A percentile compares a stretch with the other conserved stretches of the same genome.
phyloP scores from a whole-genome alignment of 108 stramenopile species.

The Discostella stelligeroides region DNA sequence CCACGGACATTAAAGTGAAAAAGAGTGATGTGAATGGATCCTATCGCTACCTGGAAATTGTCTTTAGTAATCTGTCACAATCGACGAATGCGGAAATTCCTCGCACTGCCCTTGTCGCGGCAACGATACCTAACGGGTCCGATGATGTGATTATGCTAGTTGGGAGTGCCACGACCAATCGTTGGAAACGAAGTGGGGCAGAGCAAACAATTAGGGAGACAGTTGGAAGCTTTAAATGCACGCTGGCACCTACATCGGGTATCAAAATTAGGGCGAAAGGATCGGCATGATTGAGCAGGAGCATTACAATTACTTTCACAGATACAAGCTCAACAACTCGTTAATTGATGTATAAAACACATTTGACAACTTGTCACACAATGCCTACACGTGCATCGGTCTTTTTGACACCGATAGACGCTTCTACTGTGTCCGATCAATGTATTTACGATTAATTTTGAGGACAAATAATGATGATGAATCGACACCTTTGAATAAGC shows the following conservation, averaged over 20 bases:
- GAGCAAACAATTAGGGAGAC: conserved; percentile 45
- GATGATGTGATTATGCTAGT: conserved; percentile 62
- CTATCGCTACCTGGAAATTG: conserved; percentile 57
- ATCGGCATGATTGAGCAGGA: background rate
- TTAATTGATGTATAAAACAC: too few species aligned
- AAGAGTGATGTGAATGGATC: conserved; percentile 32
- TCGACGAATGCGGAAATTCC: conserved; percentile 72
- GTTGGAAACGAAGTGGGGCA: conserved; percentile 62
- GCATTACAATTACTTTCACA: background rate
- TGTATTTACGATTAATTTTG: too few species aligned
- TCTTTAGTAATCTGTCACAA: conserved; percentile 58
- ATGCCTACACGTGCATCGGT: too few species aligned
- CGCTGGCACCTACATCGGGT: conserved; percentile 53
- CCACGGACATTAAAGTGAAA: conserved; percentile 68
- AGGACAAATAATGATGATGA: too few species aligned
- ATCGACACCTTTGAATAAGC: background rate
- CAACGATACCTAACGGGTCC: conserved; percentile 61
- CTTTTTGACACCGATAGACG: too few species aligned
- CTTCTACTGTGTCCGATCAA: too few species aligned
- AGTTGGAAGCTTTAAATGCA: conserved; percentile 54
- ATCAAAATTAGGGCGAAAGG: conserved; percentile 63
- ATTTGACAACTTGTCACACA: too few species aligned
- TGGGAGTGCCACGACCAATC: conserved; percentile 50
- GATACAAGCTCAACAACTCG: background rate
- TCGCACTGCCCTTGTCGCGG: conserved; percentile 51